phyloP scores from a whole-genome alignment of 2,329 filamentous ascomycete genomes.

The Apiospora saccharicola region DNA sequence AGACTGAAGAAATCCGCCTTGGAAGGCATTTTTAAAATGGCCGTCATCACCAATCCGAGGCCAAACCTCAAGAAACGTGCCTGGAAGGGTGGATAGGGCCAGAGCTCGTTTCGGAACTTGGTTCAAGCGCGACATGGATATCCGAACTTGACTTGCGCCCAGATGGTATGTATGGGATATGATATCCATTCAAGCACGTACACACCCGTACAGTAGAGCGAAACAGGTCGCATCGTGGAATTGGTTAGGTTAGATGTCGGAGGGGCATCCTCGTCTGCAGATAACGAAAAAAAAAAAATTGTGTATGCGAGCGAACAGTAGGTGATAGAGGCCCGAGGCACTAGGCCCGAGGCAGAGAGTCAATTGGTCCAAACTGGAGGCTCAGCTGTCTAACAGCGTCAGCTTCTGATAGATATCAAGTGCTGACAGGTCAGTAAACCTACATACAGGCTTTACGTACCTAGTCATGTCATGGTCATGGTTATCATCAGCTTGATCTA shows the following conservation, averaged over 20 bases:
- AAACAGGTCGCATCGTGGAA: slow-evolving; percentile 4
- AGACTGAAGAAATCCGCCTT: slow-evolving; percentile 12
- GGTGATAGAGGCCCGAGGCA: not conserved
- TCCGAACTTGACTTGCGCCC: not conserved
- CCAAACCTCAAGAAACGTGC: slow-evolving; percentile 33
- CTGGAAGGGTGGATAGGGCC: slow-evolving; percentile 38
- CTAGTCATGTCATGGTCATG: not conserved
- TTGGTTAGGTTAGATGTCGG: slow-evolving; percentile 8
- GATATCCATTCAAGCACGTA: not conserved
- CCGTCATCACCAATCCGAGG: slow-evolving; percentile 22
- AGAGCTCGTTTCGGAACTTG: slow-evolving; percentile 25
- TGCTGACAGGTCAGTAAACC: not conserved
- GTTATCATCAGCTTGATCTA: not conserved
- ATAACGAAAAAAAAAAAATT: not conserved
- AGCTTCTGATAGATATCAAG: not conserved
- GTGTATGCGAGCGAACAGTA: not conserved
- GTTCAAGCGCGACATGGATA: slow-evolving; percentile 15
- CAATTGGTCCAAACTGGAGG: slow-evolving; percentile 16
- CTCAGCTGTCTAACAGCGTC: slow-evolving; percentile 1
- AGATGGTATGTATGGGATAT: not conserved
- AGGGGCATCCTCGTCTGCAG: slow-evolving; percentile 1
- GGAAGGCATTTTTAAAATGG: slow-evolving; percentile 24
- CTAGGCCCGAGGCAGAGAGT: not conserved
- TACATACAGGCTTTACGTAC: not conserved
- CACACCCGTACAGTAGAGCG: not conserved